A percentile compares a stretch with the other conserved stretches of the same genome.
Conservation (phyloP, 345 rosid species). For the Triadica sebifera region DNA sequence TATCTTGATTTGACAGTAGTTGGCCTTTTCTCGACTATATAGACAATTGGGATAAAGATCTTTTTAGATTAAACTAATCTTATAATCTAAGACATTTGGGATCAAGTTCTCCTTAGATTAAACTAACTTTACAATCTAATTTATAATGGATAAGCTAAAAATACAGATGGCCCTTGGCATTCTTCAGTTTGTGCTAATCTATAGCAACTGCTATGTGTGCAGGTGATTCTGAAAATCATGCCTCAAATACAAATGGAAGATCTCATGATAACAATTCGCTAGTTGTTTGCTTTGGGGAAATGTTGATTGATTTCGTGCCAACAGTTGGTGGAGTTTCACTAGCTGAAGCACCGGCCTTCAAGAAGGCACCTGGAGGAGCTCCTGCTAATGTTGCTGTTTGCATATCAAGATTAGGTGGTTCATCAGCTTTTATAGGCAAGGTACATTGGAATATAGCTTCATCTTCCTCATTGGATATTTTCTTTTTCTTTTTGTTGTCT, state of each 20-base stretch:
- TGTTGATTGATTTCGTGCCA: constrained; percentile 96
- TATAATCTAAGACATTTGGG: neutral
- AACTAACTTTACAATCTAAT: neutral
- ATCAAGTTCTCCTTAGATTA: neutral
- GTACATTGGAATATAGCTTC: constrained; percentile 34
- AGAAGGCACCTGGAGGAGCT: constrained; percentile 98
- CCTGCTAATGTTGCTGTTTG: constrained; percentile 99
- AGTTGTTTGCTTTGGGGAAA: constrained; percentile 90
- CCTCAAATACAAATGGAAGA: constrained; percentile 2
- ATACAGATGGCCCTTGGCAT: neutral
- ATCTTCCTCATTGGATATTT: neutral
- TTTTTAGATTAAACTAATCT: neutral
- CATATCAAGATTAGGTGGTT: constrained; percentile 82
- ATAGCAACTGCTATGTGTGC: constrained; percentile 1
- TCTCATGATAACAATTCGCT: constrained; percentile 24
- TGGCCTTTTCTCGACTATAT: too few species aligned
- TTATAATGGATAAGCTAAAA: neutral
- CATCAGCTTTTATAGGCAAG: constrained; percentile 96
- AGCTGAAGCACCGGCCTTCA: constrained; percentile 94
- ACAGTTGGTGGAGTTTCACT: constrained; percentile 82
- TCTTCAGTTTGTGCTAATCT: neutral
- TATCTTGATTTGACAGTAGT: neutral
- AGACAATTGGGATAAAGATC: too few species aligned
- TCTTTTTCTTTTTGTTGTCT: too few species aligned
- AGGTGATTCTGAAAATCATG: constrained; percentile 18